Conservation (phyloP, 768 basidiomycete species). For the Suillus americanus region DNA sequence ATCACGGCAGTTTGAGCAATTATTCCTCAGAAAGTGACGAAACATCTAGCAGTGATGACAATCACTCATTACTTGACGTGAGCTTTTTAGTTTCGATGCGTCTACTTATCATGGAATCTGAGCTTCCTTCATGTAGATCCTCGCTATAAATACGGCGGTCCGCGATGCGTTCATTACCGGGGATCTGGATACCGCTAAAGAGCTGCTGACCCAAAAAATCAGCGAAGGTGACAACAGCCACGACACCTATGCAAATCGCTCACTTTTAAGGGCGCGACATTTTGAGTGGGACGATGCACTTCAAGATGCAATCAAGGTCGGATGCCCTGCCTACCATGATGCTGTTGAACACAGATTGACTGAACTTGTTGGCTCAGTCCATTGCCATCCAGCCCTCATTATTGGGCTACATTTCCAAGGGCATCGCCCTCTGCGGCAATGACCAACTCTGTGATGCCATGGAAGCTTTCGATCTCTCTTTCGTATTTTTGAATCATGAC, state of each 20-base stretch:
- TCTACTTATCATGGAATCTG: background rate
- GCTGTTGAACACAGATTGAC: background rate
- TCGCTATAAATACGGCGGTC: background rate
- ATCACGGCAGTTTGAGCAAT: background rate
- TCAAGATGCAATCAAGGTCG: background rate
- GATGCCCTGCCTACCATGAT: background rate
- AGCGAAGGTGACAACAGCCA: background rate
- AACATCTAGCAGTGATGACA: background rate
- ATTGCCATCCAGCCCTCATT: background rate
- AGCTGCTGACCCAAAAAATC: background rate
- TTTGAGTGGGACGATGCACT: background rate
- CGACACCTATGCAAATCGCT: background rate
- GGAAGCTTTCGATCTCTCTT: background rate
- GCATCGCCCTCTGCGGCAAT: background rate
- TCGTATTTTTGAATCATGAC: background rate
- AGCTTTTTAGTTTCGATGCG: background rate
- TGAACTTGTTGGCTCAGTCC: background rate
- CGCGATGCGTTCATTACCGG: background rate
- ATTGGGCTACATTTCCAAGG: background rate
- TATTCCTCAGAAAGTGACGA: background rate
- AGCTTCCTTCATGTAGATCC: background rate
- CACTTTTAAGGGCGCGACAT: background rate
- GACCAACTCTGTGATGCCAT: background rate
- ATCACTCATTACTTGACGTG: background rate
- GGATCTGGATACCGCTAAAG: background rate